A percentile compares a stretch with the other conserved stretches of the same genome.
Evolutionary conservation across 192 early-diverging fungal genomes (phyloP).

Genomic region (Coemansia sp.): DNA sequence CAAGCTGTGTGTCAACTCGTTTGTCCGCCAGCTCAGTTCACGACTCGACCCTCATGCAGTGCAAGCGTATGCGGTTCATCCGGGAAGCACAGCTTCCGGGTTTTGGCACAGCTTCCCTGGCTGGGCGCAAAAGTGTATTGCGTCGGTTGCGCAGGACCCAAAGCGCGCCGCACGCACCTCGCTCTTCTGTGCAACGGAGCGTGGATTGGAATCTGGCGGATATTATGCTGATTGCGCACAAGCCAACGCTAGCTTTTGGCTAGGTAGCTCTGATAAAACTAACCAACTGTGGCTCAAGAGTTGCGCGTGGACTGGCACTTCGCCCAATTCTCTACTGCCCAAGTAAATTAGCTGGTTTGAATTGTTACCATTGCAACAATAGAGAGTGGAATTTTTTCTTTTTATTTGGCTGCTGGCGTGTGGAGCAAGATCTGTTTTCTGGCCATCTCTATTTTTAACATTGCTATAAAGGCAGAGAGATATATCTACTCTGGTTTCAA

Average conservation of each 20-base stretch:
- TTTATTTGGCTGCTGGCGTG: no score
- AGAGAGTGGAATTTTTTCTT: neutral
- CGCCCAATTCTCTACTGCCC: slow-evolving; percentile 17
- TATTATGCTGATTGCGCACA: slow-evolving; percentile 47
- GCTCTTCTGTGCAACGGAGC: slow-evolving; percentile 48
- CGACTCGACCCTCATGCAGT: slow-evolving; percentile 18
- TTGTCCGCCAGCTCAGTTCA: slow-evolving; percentile 28
- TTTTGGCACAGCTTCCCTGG: slow-evolving; percentile 44
- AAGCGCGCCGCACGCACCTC: slow-evolving; percentile 43
- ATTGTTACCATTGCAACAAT: no score
- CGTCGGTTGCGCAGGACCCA: slow-evolving; percentile 38
- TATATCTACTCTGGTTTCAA: no score
- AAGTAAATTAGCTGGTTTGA: no score
- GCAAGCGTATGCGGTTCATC: slow-evolving; percentile 37
- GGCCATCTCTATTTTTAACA: no score
- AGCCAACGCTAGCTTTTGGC: slow-evolving; percentile 39
- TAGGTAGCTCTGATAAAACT: slow-evolving; percentile 14
- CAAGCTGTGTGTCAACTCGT: slow-evolving; percentile 49
- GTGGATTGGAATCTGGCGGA: slow-evolving; percentile 24
- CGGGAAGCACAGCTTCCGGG: slow-evolving; percentile 45
- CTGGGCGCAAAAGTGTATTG: slow-evolving; percentile 42
- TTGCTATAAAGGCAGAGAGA: no score
- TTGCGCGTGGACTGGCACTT: slow-evolving; percentile 46
- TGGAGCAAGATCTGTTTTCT: no score
- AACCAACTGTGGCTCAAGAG: slow-evolving; percentile 45